Conservation (phyloP, 108 stramenopile genomes). For the Chaetoceros tenuissimus region DNA sequence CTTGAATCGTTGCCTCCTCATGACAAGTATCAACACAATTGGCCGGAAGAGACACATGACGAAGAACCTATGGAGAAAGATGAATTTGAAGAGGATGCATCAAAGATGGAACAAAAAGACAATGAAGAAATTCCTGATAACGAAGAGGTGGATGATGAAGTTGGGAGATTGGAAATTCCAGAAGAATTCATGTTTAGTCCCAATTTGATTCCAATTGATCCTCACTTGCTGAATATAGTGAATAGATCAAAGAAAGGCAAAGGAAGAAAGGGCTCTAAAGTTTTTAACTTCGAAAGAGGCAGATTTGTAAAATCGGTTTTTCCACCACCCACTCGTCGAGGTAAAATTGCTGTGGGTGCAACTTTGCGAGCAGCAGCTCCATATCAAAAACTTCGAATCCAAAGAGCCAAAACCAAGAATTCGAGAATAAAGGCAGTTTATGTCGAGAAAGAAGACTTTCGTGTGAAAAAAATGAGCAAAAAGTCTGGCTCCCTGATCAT, state of each 20-base stretch:
- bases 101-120: constrained; percentile 11
- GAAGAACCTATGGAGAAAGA: constrained; percentile 18
- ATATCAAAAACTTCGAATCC: constrained; percentile 83
- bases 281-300: constrained; percentile 48
- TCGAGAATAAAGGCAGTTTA: constrained; percentile 74
- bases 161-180: constrained; percentile 9
- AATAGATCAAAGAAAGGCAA: constrained; percentile 47
- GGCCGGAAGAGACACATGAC: constrained; percentile 74
- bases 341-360: constrained; percentile 73
- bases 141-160: constrained; percentile 16
- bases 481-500: constrained; percentile 96
- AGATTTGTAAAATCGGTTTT: constrained; percentile 62
- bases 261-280: constrained; percentile 50
- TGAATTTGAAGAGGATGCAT: constrained; percentile 12
- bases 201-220: constrained; percentile 45
- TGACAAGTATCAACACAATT: constrained; percentile 27
- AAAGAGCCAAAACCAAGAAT: constrained; percentile 65
- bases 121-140: constrained; percentile 1
- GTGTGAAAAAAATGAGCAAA: constrained; percentile 93
- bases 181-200: constrained; percentile 48
- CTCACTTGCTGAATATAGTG: constrained; percentile 44
- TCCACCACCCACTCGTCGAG: constrained; percentile 20
- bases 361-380: constrained; percentile 93
- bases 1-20: not conserved
- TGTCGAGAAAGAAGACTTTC: constrained; percentile 85